phyloP scores from a whole-genome alignment of 495 filamentous ascomycete genomes.

The Trichoderma virens region DNA sequence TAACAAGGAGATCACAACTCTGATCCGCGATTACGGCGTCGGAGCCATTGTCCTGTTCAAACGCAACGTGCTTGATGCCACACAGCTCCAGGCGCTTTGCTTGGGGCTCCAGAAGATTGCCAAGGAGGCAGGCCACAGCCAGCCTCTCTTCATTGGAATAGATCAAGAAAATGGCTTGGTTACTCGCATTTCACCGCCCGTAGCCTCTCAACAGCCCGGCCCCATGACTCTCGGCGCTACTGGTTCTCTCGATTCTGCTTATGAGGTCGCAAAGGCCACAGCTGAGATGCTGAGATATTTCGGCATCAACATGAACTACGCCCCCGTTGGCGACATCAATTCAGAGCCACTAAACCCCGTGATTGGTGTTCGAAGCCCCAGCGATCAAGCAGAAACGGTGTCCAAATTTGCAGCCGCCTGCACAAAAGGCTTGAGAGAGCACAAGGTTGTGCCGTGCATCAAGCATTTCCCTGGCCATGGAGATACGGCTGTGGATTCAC shows the following conservation, averaged over 20 bases:
- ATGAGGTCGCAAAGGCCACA: not conserved
- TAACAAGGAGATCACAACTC: not conserved
- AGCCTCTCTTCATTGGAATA: not conserved
- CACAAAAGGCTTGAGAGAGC: not conserved
- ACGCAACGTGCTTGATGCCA: slow-evolving; percentile 2
- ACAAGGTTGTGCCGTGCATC: not conserved
- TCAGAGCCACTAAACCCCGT: not conserved
- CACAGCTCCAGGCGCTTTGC: not conserved
- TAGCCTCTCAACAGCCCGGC: not conserved
- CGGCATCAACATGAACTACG: slow-evolving; percentile 3
- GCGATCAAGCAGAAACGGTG: not conserved
- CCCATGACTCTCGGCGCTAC: not conserved
- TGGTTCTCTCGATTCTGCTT: not conserved
- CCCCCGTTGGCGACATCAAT: not conserved
- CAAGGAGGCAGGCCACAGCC: not conserved
- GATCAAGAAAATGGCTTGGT: not conserved
- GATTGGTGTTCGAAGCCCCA: not conserved
- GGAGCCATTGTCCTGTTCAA: not conserved
- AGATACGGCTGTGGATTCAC: not conserved
- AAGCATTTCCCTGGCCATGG: slow-evolving; percentile 6
- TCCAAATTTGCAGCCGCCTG: not conserved
- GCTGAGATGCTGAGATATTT: not conserved
- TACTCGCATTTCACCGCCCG: not conserved
- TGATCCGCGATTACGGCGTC: not conserved
- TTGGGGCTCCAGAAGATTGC: not conserved